A percentile compares a stretch with the other conserved stretches of the same genome.
Evolutionary conservation across 352 stramenopile genomes (phyloP).

Genomic region (Lagenidium sp.): DNA sequence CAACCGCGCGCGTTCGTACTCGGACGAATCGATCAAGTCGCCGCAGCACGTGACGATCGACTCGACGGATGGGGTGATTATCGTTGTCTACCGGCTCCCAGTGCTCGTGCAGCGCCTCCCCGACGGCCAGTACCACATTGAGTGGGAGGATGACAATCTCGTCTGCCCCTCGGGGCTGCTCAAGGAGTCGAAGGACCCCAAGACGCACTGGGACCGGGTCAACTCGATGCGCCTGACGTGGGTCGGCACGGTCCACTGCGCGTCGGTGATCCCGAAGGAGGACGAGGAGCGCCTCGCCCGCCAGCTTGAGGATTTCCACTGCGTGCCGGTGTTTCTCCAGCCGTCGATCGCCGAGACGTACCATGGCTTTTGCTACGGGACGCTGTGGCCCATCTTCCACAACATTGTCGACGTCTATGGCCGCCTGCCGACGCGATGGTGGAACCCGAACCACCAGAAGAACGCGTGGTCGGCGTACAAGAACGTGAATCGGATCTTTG

Average conservation of each 20-base stretch:
- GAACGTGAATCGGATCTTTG: slow-evolving; percentile 96
- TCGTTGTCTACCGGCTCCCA: slow-evolving; percentile 95
- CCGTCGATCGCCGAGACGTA: slow-evolving; percentile 76
- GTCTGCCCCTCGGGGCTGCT: slow-evolving; percentile 75
- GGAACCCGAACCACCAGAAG: slow-evolving; percentile 75
- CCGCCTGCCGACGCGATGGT: slow-evolving; percentile 69
- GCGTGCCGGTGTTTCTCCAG: slow-evolving; percentile 95
- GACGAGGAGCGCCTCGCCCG: slow-evolving; percentile 69
- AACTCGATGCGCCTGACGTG: slow-evolving; percentile 81
- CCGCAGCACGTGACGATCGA: slow-evolving; percentile 86
- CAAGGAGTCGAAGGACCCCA: slow-evolving; percentile 50
- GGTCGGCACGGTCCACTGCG: slow-evolving; percentile 77
- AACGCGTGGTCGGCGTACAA: slow-evolving; percentile 93
- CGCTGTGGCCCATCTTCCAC: slow-evolving; percentile 97
- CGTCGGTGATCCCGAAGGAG: slow-evolving; percentile 64
- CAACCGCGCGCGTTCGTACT: slow-evolving; percentile 35
- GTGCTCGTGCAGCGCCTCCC: slow-evolving; percentile 82
- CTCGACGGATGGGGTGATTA: slow-evolving; percentile 92
- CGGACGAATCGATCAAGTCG: slow-evolving; percentile 49
- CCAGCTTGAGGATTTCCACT: slow-evolving; percentile 89
- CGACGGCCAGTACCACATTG: slow-evolving; percentile 70
- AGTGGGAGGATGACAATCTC: slow-evolving; percentile 85
- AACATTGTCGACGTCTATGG: slow-evolving; percentile 98
- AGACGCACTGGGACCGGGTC: slow-evolving; percentile 51
- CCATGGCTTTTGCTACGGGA: slow-evolving; percentile 95